Base-by-base conservation (phyloP, 352 stramenopile genomes). In the Globisporangium rhizosaccharum region DNA sequence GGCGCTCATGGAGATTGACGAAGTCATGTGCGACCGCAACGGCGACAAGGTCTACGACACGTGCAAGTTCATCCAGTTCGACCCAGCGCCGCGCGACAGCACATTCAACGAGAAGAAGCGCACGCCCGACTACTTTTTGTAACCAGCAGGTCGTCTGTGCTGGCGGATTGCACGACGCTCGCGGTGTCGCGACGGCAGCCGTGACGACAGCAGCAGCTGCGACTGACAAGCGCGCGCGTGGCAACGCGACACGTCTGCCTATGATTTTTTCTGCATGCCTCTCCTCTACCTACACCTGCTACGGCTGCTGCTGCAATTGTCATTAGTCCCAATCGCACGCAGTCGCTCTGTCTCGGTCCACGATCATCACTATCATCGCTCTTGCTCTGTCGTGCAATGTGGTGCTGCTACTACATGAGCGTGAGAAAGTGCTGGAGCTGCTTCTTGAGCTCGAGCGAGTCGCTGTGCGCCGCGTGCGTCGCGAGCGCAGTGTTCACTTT, bases 1-100 rank as follows among this genome's bases (percentile, higher is more conserved):
- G 6, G 94, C 90, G 41, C 91, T 98, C 67, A 92, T 98, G 79
- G 92, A 97, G 70, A 96, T 98, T 68, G 96, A 96, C 59, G 87
- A 96, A 62, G 82, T 92, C 69, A 95, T 94, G 84, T 71, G 71
- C 57, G 86, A 96, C 67, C 85, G 85, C 69, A 88, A 63, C 28
- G 84, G 85, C 59, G 84, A 94, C 68, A 94, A 95, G 72, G 86
- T 95, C 20, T 94, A 95, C 72, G 86, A 95, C 63, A 95, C 86
- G 70, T 95, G 86, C 84, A 95, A 95, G 75, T 95, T 95, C 61
- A 97, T 96, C 65, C 86, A 96, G 71, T 97, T 97, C 55, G 86
- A 97, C 61, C 86, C 87, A 28, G 88, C 88, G 5, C 88, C 88
- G 52, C 85, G 86, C 59, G 88, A 97, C 73, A 92, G 90, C 70